Conservation (phyloP, 148 eudicot genomes). For the Amaranthus cruentus region DNA sequence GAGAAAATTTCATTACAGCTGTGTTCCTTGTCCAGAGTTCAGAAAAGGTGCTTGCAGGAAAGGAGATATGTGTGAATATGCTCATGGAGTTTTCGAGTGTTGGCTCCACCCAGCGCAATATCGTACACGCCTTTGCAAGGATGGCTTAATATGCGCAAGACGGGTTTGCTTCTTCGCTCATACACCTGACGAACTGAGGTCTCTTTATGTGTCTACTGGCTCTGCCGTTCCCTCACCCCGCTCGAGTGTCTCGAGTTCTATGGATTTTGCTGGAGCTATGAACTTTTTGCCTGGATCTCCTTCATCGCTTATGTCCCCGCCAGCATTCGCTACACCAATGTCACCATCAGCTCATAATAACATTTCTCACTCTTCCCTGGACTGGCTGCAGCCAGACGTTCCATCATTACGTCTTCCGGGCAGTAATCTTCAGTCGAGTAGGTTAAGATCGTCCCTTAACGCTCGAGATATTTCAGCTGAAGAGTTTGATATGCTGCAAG, state of each 20-base stretch:
- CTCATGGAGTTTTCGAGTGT: conserved; percentile 82
- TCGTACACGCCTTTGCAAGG: conserved; percentile 74
- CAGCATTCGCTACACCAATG: conserved; percentile 67
- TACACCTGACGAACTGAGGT: conserved; percentile 65
- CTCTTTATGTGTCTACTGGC: conserved; percentile 58
- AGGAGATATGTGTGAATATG: conserved; percentile 83
- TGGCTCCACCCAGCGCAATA: conserved; percentile 93
- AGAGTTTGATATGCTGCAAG: conserved; percentile 34
- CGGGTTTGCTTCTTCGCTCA: conserved; percentile 89
- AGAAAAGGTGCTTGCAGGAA: conserved; percentile 70
- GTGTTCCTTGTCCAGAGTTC: conserved; percentile 87
- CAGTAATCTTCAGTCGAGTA: conserved; percentile 65
- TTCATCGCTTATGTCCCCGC: conserved; percentile 48
- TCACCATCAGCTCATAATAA: conserved; percentile 54
- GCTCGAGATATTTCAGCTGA: conserved; percentile 54
- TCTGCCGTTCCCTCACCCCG: conserved; percentile 70
- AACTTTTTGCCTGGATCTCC: conserved; percentile 48
- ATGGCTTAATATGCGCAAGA: conserved; percentile 51
- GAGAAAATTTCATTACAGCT: conserved; percentile 73
- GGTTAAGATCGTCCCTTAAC: conserved; percentile 59
- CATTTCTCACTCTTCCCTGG: conserved; percentile 43
- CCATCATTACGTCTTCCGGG: conserved; percentile 64
- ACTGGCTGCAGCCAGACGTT: conserved; percentile 52
- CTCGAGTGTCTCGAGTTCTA: conserved; percentile 33
- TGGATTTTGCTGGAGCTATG: conserved; percentile 61